phyloP scores from a whole-genome alignment of 306 rosid species.

The Fagus crenata region DNA sequence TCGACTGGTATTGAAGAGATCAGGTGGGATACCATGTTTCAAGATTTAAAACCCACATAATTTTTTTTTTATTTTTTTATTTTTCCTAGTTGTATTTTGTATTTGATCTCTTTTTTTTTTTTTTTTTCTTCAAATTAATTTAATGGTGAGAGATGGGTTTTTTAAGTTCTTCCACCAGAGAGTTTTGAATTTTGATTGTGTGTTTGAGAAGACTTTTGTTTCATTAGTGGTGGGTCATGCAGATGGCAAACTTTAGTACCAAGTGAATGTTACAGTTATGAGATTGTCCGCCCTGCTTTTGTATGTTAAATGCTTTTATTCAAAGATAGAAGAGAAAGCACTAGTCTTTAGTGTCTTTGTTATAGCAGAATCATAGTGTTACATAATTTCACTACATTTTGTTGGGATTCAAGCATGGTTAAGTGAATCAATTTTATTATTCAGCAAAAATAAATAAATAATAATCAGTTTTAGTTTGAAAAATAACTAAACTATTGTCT shows the following conservation, averaged over 20 bases:
- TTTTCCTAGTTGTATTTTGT: too few relatives aligned
- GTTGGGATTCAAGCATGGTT: background rate
- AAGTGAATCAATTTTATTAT: background rate
- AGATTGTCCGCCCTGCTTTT: constrained; percentile 34
- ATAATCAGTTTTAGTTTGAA: background rate
- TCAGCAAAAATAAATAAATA: background rate
- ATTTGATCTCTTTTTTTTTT: background rate
- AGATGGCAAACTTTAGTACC: constrained; percentile 48
- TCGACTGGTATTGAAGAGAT: constrained; percentile 72
- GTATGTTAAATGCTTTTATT: constrained; percentile 10
- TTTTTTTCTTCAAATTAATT: constrained; percentile 12
- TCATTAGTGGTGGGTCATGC: constrained; percentile 52
- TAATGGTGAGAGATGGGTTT: constrained; percentile 72
- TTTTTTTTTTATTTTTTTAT: too few relatives aligned
- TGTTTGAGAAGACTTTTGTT: constrained; percentile 13
- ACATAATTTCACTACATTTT: background rate
- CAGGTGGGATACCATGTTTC: constrained; percentile 92
- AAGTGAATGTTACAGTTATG: constrained; percentile 39
- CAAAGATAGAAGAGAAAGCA: constrained; percentile 16
- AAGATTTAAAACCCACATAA: constrained; percentile 84
- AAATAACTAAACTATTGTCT: background rate
- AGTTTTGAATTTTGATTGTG: constrained; percentile 27
- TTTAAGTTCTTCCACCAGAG: constrained; percentile 65
- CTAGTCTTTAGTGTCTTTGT: background rate
- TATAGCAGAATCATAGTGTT: background rate